Base-by-base conservation (phyloP, 441 rosid genomes). In the Populus hybrid region DNA sequence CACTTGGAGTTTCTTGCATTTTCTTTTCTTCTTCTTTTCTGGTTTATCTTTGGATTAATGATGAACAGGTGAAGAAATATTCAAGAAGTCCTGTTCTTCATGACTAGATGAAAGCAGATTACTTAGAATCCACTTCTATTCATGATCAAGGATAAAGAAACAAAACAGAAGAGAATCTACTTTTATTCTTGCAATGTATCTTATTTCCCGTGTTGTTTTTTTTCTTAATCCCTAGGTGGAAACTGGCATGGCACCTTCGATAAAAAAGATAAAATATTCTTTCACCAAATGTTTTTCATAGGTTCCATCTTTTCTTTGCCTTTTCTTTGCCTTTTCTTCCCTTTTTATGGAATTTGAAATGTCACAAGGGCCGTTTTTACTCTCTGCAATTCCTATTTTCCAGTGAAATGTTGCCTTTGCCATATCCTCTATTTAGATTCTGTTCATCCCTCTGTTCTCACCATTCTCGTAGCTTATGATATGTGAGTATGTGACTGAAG, bases 1-100 rank as follows among this genome's bases (percentile, higher is more conserved):
- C 70, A 14, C 28, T 77, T 71, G 3, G 75, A 76, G 35, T 73
- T 79, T 81, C 79, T 74, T 80, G 71, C 86, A 85, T 82, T 77
- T 71, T 80, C 20, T 70, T 78, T 53, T 23, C 28, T 38, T 59
- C 57, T 67, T 1, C 4, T 32, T 80, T 35, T n/a, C 16, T 70
- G 16, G 12, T 68, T 57, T 21, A 26, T 71, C 63, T 71, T 75
- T 24, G 14, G 35, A 53, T 28, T 0, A 28, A 53, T 53, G 61
- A 16, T 53, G 61, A 53, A 53, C 61, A 18, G 64, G 46, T 72
- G 77, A 57, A 53, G 59, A 72, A 18, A 30, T 20, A 2, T 67
- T 34, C 38, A 21, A 20, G 64, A 67, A 16, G 0, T 50, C 46
- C 59, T 67, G 76, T 30, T 14, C 67, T 78, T 78, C 30, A 30